Conservation (phyloP, 2,329 filamentous ascomycete genomes). For the Aspergillus bombycis region DNA sequence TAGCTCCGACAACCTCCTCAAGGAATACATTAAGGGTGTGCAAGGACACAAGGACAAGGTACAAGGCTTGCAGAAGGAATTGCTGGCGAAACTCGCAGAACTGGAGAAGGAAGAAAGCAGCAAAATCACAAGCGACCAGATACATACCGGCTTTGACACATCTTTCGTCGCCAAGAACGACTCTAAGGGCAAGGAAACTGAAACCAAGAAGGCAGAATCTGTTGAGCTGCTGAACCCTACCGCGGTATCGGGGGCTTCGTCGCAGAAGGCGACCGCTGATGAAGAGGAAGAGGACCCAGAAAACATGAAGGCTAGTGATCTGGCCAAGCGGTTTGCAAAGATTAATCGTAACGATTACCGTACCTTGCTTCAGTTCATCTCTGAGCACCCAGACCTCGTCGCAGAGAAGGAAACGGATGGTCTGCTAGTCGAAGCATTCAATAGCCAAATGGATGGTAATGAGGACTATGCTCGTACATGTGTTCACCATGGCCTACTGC, state of each 20-base stretch:
- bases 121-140: slow-evolving; percentile 92
- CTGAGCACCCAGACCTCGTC: slow-evolving; percentile 75
- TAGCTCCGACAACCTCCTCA: slow-evolving; percentile 70
- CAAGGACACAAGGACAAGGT: slow-evolving; percentile 78
- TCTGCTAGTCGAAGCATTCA: slow-evolving; percentile 87
- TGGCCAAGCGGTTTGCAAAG: slow-evolving; percentile 78
- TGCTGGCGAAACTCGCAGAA: slow-evolving; percentile 73
- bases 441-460: slow-evolving; percentile 76
- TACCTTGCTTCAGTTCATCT: slow-evolving; percentile 74
- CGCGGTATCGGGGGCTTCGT: slow-evolving; percentile 39
- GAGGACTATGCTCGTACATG: slow-evolving; percentile 80
- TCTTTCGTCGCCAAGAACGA: slow-evolving; percentile 72
- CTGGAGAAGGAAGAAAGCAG: slow-evolving; percentile 81
- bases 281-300: slow-evolving; percentile 66
- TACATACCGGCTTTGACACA: slow-evolving; percentile 88
- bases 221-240: slow-evolving; percentile 78
- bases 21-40: slow-evolving; percentile 77
- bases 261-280: slow-evolving; percentile 50
- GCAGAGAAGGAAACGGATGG: slow-evolving; percentile 88
- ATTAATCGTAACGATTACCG: slow-evolving; percentile 77
- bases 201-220: slow-evolving; percentile 44
- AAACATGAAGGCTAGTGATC: slow-evolving; percentile 72
- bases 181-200: slow-evolving; percentile 48
- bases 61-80: slow-evolving; percentile 72
- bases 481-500: slow-evolving; percentile 87